Evolutionary conservation across 1,284 basidiomycete genomes (phyloP).

Genomic region (Ustilago trichophora): DNA sequence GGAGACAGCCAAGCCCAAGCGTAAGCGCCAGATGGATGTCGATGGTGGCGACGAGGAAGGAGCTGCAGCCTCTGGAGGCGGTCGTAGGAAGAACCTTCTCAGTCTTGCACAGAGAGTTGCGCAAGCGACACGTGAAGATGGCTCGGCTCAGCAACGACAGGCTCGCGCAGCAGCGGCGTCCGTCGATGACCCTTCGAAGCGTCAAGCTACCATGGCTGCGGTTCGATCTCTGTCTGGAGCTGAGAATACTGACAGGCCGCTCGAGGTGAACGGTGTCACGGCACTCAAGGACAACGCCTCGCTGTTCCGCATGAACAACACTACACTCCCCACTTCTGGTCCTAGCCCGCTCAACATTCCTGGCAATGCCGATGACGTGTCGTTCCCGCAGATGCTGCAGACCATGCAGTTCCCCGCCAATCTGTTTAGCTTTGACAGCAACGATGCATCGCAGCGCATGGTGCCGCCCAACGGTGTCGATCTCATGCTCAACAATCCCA

Average conservation of each 20-base stretch:
- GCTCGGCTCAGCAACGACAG: conserved; percentile 10
- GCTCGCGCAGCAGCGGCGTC: conserved; percentile 2
- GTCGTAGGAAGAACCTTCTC: conserved; percentile 51
- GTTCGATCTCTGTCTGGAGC: conserved; percentile 22
- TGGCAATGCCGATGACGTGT: conserved; percentile 15
- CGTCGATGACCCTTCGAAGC: conserved; percentile 25
- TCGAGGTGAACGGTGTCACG: conserved; percentile 35
- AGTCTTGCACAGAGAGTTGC: conserved; percentile 56
- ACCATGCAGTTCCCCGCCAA: conserved; percentile 23
- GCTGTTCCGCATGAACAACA: conserved; percentile 26
- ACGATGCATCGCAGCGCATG: conserved; percentile 21
- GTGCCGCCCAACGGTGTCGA: conserved; percentile 49
- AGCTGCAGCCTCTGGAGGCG: conserved; percentile 5
- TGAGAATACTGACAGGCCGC: conserved; percentile 1
- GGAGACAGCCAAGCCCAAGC: conserved; percentile 39
- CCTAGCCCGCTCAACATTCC: conserved; percentile 14
- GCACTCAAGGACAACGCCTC: conserved; percentile 42
- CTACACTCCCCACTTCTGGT: conserved; percentile 24
- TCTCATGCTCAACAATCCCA: conserved; percentile 37
- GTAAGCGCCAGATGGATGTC: conserved; percentile 39
- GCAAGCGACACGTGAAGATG: conserved; percentile 39
- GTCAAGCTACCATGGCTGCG: conserved; percentile 34
- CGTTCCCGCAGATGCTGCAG: conserved; percentile 43
- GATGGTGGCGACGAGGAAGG: conserved; percentile 25
- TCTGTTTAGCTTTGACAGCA: conserved; percentile 22